These are phyloP conservation scores for Globisporangium cylindrosporum DNA, from an alignment of 352 stramenopile species.

Conservation along the genomic window DNA sequence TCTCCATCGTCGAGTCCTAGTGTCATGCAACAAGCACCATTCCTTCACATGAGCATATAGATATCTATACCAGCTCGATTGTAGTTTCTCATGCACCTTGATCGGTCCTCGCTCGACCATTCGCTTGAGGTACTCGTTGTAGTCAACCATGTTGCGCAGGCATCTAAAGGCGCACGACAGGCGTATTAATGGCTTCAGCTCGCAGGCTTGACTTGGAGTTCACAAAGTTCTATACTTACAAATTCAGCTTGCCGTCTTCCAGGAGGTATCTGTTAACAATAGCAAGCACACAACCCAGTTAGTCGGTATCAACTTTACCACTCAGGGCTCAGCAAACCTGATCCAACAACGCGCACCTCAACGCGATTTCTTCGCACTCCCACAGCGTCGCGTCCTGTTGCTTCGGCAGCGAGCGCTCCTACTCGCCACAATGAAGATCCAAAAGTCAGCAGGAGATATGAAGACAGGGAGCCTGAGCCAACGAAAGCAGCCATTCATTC, in stretches of 20 bases:
- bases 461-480: no score
- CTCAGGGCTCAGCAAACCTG: background rate
- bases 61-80: background rate
- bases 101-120: conserved; percentile 60
- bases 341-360: conserved; percentile 37
- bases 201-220: no score
- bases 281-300: background rate
- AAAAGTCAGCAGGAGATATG: no score
- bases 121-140: conserved; percentile 75
- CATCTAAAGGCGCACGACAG: conserved; percentile 28
- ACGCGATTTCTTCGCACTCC: conserved; percentile 87
- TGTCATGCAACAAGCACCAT: background rate
- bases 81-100: conserved; percentile 32
- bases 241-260: conserved; percentile 90
- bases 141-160: conserved; percentile 79
- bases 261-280: conserved; percentile 66
- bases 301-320: background rate
- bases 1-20: conserved; percentile 54
- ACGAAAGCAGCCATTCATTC: no score
- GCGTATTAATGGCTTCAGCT: no score
- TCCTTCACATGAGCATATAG: background rate
- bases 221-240: conserved; percentile 34
- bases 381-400: conserved; percentile 86
- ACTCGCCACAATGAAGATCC: background rate
- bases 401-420: conserved; percentile 80